Evolutionary conservation across 1,284 basidiomycete species (phyloP), one percentile per base, ranked within the genome.

Genomic region (Ganoderma multipileum): DNA sequence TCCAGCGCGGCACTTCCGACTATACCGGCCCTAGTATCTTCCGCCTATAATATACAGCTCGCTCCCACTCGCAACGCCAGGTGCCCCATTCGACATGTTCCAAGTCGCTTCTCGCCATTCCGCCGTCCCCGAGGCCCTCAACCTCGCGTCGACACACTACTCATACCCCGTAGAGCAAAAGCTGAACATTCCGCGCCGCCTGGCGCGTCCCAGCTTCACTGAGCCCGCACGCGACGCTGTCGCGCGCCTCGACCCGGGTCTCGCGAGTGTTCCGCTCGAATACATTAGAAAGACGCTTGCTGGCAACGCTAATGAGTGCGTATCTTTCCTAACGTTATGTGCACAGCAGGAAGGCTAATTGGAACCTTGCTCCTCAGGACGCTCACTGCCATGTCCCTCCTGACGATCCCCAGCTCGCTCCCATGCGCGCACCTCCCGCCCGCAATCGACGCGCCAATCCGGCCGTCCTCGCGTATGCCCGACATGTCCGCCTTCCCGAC

Each of bases 401-500:
- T 76, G 63, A 75, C 76, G 23, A 71, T 74, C 72, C 76, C 72
- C 58, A 74, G 66, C 70, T 72, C 75, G 71, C 69, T 80, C 54
- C 76, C 76, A 47, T 75, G 75, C 64, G 71, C 76, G 69, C 74
- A 73, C 69, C 74, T 74, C 36, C 75, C 77, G 44, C 69, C 73
- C n/a, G 68, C 72, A 42, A 68, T 76, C 54, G 78, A 79, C 71
- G 78, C 73, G 65, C 73, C 78, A 28, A 33, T 79, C 36, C 74
- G 76, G 44, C 78, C 77, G 16, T 68, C 73, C 14, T 66, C 36
- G 52, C 74, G n/a, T 73, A 76, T 41, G 60, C 80, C 64, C 69
- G 79, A 79, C 50, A 75, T 79, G 0, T 77, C 78, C 3, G 79
- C 82, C 23, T 79, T 83, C 75, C 88, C 88, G 16, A 87, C 87